Percentiles rank a stretch among this genome's conserved stretches.
phyloP scores from a whole-genome alignment of 228 moss, liverwort and hornwort species.

The Sphagnum magellanicum region DNA sequence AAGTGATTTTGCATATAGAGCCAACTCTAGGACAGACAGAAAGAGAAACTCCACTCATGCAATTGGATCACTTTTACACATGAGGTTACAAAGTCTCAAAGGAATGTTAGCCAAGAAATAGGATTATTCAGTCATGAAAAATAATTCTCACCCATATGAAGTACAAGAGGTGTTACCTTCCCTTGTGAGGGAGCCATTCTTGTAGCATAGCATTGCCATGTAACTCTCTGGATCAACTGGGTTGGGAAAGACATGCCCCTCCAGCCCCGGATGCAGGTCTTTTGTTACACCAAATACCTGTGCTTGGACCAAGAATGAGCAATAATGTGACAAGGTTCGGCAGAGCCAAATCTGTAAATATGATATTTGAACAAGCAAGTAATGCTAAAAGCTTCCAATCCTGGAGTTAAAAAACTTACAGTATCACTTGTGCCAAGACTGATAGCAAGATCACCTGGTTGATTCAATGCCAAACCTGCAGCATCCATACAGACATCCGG shows the following conservation, averaged over 20 bases:
- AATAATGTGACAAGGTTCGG: too few relatives aligned
- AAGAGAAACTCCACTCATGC: background rate
- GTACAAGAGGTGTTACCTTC: slow-evolving; percentile 43
- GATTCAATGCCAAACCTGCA: slow-evolving; percentile 80
- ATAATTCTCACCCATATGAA: background rate
- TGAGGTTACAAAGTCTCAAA: too few relatives aligned
- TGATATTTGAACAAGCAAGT: too few relatives aligned
- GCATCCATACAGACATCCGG: slow-evolving; percentile 1
- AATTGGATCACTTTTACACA: background rate
- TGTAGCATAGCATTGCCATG: slow-evolving; percentile 93
- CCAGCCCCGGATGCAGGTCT: slow-evolving; percentile 68
- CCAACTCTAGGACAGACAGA: too few relatives aligned
- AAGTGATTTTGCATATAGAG: too few relatives aligned
- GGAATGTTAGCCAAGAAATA: too few relatives aligned
- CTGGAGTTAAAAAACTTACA: slow-evolving; percentile 22
- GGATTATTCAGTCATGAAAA: too few relatives aligned
- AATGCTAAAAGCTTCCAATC: too few relatives aligned
- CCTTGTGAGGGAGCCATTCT: slow-evolving; percentile 93
- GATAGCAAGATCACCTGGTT: slow-evolving; percentile 83
- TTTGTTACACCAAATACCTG: slow-evolving; percentile 89
- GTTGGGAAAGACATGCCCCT: slow-evolving; percentile 90
- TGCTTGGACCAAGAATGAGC: background rate
- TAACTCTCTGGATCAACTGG: slow-evolving; percentile 82
- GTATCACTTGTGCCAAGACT: slow-evolving; percentile 98
- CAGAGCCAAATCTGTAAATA: too few relatives aligned